Base-by-base conservation (phyloP, 148 eudicot genomes). In the Dysphania ambrosioides region DNA sequence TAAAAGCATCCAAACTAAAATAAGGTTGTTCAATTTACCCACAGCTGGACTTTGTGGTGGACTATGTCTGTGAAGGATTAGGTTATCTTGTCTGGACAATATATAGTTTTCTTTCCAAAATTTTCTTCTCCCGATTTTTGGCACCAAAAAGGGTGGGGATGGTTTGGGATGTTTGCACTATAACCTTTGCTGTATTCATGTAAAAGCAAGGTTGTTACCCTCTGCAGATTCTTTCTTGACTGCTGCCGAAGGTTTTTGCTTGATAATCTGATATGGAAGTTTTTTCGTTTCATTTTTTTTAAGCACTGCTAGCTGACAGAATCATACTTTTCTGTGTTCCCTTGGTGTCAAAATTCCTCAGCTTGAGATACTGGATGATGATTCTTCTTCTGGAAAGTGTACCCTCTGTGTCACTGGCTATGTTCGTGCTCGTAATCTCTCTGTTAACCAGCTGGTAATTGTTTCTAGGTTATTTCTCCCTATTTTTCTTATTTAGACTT, bases 371-470 rank as follows among this genome's bases (percentile, higher is more conserved):
- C 77, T 83, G 47, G 83, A 85, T 76, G 87, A 87, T 36, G 85
- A 75, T 72, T 68, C 83, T 58, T 69, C 44, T 82, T 66, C 86
- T 21, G 97, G 82, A 59, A 96, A 85, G 69, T 92, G 97, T 65
- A 89, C 94, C 27, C 86, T 96, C 40, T 81, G 82, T 30, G 85
- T 96, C 47, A 86, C 88, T 71, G 99, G 99, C 72, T 96, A 90
- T 96, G 56, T 92, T 40, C 97, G 90, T 70, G 87, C 86, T 73
- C 91, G 85, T 76, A 81, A 78, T 77, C 88, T 96, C 47, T 96
- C 99, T 10, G 97, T 92, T 36, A 92, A 96, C 78, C 97, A 96
- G 85, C 83, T 96, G 99, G 99, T 96, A 86, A 67, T 75, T 29
- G 74, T 34, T 80, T 49, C 8, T 2, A 26, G 69, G 49, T 60